Conservation (phyloP, 306 rosid species). For the Notholithocarpus densiflorus region DNA sequence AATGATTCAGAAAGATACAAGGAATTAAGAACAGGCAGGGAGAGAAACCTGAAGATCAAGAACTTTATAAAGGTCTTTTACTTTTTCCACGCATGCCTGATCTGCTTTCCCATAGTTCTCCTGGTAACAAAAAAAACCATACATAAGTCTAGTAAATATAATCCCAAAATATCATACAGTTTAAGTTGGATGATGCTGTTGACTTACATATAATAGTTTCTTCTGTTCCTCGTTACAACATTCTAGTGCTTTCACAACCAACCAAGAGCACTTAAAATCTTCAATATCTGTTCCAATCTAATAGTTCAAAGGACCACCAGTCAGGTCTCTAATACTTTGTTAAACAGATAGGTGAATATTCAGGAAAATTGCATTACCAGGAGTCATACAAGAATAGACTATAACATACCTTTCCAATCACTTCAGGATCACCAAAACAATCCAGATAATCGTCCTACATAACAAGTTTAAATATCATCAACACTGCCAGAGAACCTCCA, state of each 20-base stretch:
- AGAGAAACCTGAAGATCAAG: constrained; percentile 72
- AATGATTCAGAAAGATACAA: neutral
- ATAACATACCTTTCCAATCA: constrained; percentile 76
- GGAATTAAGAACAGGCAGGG: neutral
- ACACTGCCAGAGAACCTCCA: neutral
- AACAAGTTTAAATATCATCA: constrained; percentile 5
- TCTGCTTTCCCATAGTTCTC: constrained; percentile 78
- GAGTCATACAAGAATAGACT: neutral
- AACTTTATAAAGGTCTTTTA: constrained; percentile 62
- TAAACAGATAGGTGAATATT: neutral
- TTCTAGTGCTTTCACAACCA: constrained; percentile 91
- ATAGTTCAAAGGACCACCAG: constrained; percentile 22
- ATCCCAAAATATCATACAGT: neutral
- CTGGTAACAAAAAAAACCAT: constrained; percentile 34
- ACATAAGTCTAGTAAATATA: neutral
- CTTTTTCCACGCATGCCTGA: constrained; percentile 62
- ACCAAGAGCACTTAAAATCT: constrained; percentile 98
- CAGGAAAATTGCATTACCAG: neutral
- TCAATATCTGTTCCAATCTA: constrained; percentile 97
- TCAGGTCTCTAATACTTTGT: constrained; percentile 14
- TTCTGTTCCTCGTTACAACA: constrained; percentile 65
- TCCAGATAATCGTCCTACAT: constrained; percentile 91
- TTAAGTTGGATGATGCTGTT: neutral
- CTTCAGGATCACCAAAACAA: constrained; percentile 82
- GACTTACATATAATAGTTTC: constrained; percentile 63